Conservation (phyloP, 179 eudicot species). For the Patellifolia procumbens region DNA sequence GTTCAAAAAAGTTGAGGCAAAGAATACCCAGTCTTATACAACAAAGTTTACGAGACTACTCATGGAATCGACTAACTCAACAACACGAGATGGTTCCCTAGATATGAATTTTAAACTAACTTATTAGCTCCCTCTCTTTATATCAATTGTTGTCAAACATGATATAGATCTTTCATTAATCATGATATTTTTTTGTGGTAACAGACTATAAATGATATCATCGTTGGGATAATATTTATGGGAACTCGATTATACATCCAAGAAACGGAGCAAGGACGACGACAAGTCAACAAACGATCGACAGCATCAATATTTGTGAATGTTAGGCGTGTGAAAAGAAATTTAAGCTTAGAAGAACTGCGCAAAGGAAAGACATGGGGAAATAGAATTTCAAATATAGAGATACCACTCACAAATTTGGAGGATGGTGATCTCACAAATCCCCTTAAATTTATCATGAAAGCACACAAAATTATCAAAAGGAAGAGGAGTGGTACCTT, state of each 20-base stretch:
- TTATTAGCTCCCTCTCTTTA: neutral
- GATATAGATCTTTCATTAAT: too few relatives aligned
- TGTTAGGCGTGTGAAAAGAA: neutral
- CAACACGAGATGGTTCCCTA: too few relatives aligned
- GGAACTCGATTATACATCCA: constrained; percentile 9
- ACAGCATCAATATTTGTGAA: constrained; percentile 6
- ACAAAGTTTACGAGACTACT: too few relatives aligned
- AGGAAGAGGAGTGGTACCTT: neutral
- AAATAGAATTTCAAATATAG: neutral
- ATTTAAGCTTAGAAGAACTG: neutral
- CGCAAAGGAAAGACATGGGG: constrained; percentile 2
- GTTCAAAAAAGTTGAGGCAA: too few relatives aligned
- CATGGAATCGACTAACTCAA: too few relatives aligned
- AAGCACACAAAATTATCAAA: constrained; percentile 6
- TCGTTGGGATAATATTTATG: constrained; percentile 6
- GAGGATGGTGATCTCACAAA: neutral
- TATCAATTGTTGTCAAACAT: too few relatives aligned
- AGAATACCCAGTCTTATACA: too few relatives aligned
- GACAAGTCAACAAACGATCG: neutral
- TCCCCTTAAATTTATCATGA: constrained; percentile 3
- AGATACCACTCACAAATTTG: constrained; percentile 8
- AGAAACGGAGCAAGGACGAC: neutral
- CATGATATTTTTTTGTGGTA: neutral
- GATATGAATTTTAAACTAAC: neutral
- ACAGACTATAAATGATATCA: constrained; percentile 13